Percentiles rank a stretch among this genome's conserved stretches.
Conservation (phyloP, 2,329 filamentous ascomycete species). For the Rhynchosporium secalis region DNA sequence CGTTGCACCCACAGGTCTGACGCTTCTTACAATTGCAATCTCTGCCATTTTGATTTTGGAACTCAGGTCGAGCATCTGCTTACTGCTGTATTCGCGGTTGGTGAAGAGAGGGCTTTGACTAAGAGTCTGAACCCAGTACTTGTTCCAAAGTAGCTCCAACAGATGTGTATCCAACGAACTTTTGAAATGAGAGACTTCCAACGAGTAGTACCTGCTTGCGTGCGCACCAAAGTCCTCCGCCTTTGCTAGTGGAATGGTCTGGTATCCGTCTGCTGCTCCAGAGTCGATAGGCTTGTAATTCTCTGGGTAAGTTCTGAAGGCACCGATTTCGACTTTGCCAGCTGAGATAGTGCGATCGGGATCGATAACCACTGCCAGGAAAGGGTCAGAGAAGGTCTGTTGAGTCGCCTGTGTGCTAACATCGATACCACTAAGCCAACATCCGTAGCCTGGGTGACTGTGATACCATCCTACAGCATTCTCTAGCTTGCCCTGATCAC, state of each 20-base stretch:
- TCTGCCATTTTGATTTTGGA: slow-evolving; percentile 74
- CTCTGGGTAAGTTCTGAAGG: slow-evolving; percentile 87
- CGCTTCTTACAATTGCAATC: slow-evolving; percentile 41
- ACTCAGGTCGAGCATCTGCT: slow-evolving; percentile 86
- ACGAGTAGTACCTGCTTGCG: slow-evolving; percentile 82
- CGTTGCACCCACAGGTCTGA: slow-evolving; percentile 29
- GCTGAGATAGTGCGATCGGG: slow-evolving; percentile 93
- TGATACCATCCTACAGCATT: slow-evolving; percentile 99
- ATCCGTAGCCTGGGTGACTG: slow-evolving; percentile 94
- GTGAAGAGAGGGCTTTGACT: slow-evolving; percentile 87
- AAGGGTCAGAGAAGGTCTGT: slow-evolving; percentile 84
- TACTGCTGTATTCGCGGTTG: slow-evolving; percentile 89
- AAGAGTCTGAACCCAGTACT: slow-evolving; percentile 97
- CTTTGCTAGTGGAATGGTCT: slow-evolving; percentile 87
- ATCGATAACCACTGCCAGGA: slow-evolving; percentile 93
- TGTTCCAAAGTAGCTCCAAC: slow-evolving; percentile 92
- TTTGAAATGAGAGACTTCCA: slow-evolving; percentile 94
- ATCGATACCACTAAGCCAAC: slow-evolving; percentile 96
- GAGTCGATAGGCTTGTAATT: slow-evolving; percentile 61
- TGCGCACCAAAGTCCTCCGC: slow-evolving; percentile 96
- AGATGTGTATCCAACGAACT: slow-evolving; percentile 85
- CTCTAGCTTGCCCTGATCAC: slow-evolving; percentile 77
- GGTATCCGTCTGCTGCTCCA: slow-evolving; percentile 57
- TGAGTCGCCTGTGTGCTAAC: slow-evolving; percentile 84
- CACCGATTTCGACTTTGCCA: slow-evolving; percentile 92